Percentiles rank a stretch among this genome's conserved stretches.
phyloP scores from a whole-genome alignment of 352 stramenopile genomes.

The Pythium brachiatum region DNA sequence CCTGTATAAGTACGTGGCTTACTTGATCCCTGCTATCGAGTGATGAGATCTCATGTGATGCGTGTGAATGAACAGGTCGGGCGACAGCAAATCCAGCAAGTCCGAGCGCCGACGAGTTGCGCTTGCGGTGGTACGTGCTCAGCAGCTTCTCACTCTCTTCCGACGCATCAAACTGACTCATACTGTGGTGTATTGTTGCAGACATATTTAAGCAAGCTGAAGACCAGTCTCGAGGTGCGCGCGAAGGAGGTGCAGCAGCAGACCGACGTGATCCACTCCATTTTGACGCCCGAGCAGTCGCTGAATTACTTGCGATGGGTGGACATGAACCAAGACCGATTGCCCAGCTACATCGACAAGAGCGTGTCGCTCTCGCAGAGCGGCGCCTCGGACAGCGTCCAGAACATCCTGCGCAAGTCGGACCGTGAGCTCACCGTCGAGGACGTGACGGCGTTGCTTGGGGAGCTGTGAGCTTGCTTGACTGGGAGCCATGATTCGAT shows the following conservation, averaged over 20 bases:
- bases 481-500: slow-evolving; percentile 2
- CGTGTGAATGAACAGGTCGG: slow-evolving; percentile 36
- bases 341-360: slow-evolving; percentile 66
- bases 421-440: slow-evolving; percentile 86
- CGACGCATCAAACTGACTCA: background rate
- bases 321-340: slow-evolving; percentile 68
- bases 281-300: slow-evolving; percentile 82
- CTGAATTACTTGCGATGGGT: slow-evolving; percentile 84
- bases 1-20: slow-evolving; percentile 68
- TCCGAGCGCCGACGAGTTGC: slow-evolving; percentile 75
- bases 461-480: slow-evolving; percentile 40
- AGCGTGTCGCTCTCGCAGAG: slow-evolving; percentile 52
- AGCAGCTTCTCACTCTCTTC: background rate
- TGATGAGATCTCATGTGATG: background rate
- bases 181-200: slow-evolving; percentile 15
- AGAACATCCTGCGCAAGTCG: slow-evolving; percentile 78
- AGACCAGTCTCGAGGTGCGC: slow-evolving; percentile 76
- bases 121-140: slow-evolving; percentile 67
- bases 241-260: slow-evolving; percentile 78
- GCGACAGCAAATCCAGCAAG: slow-evolving; percentile 82
- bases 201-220: slow-evolving; percentile 89
- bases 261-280: slow-evolving; percentile 80
- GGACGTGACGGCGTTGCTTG: slow-evolving; percentile 76
- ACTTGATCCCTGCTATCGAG: background rate
- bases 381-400: slow-evolving; percentile 56